Percentiles rank a stretch among this genome's conserved stretches.
phyloP scores from a whole-genome alignment of 306 rosid genomes.

The Acacia melanoxylon region DNA sequence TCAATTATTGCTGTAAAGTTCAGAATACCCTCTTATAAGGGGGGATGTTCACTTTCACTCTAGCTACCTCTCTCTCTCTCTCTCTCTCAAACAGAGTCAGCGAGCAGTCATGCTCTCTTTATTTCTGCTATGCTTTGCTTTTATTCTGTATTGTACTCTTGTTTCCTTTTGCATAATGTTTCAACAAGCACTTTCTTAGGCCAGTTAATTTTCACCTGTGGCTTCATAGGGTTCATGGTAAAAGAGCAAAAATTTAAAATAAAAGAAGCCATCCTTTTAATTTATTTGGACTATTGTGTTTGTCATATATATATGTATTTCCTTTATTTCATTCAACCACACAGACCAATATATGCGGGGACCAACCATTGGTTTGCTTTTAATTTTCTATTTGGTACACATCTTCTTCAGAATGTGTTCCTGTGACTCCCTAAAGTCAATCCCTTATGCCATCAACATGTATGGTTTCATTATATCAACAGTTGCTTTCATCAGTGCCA shows the following conservation, averaged over 20 bases:
- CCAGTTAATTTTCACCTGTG: constrained; percentile 35
- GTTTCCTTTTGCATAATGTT: constrained; percentile 36
- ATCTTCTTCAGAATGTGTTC: constrained; percentile 35
- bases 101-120: constrained; percentile 26
- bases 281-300: constrained; percentile 49
- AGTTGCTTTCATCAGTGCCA: constrained; percentile 28
- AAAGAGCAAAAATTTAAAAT: background rate
- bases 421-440: constrained; percentile 36
- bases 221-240: constrained; percentile 44
- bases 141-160: constrained; percentile 31
- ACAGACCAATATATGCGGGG: constrained; percentile 45
- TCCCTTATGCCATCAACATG: constrained; percentile 29
- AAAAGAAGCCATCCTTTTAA: constrained; percentile 21
- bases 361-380: constrained; percentile 37
- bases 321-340: constrained; percentile 35
- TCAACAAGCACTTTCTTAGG: constrained; percentile 30
- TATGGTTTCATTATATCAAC: constrained; percentile 42
- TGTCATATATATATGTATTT: constrained; percentile 26
- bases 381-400: constrained; percentile 29
- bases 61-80: background rate
- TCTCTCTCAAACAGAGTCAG: constrained; percentile 31
- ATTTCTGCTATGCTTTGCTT: constrained; percentile 30
- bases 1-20: constrained; percentile 45
- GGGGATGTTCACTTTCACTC: constrained; percentile 13
- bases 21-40: constrained; percentile 17